Conservation (phyloP, 441 rosid genomes). For the Corymbia citriodora region DNA sequence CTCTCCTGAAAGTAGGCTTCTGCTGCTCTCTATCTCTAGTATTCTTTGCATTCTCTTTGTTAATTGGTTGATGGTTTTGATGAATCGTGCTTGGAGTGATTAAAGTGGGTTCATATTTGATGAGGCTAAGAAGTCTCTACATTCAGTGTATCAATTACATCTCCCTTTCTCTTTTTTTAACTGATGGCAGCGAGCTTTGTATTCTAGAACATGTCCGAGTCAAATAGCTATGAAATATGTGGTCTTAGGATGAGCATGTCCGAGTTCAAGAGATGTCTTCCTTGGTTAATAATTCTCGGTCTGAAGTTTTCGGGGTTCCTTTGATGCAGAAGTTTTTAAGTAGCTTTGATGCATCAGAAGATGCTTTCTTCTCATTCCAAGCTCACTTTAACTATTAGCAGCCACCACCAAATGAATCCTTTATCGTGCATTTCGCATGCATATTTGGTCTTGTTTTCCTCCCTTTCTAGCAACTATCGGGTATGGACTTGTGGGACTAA, state of each 20-base stretch:
- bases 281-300: background rate
- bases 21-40: too few species aligned
- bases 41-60: too few species aligned
- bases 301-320: background rate
- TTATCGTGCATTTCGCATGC: background rate
- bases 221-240: too few species aligned
- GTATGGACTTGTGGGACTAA: background rate
- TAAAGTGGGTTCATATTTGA: too few species aligned
- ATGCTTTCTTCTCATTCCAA: background rate
- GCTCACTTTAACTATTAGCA: background rate
- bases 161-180: too few species aligned
- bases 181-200: too few species aligned
- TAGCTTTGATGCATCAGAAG: background rate
- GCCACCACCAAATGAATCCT: background rate
- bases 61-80: too few species aligned
- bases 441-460: background rate
- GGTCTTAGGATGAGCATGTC: background rate
- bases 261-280: background rate
- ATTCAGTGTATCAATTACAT: too few species aligned
- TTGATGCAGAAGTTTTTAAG: background rate
- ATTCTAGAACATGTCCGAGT: too few species aligned
- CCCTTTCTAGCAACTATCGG: background rate
- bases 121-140: too few species aligned
- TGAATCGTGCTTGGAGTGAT: too few species aligned
- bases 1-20: too few species aligned